phyloP scores from a whole-genome alignment of 2,329 filamentous ascomycete species.

The Stylonectria norvegica region DNA sequence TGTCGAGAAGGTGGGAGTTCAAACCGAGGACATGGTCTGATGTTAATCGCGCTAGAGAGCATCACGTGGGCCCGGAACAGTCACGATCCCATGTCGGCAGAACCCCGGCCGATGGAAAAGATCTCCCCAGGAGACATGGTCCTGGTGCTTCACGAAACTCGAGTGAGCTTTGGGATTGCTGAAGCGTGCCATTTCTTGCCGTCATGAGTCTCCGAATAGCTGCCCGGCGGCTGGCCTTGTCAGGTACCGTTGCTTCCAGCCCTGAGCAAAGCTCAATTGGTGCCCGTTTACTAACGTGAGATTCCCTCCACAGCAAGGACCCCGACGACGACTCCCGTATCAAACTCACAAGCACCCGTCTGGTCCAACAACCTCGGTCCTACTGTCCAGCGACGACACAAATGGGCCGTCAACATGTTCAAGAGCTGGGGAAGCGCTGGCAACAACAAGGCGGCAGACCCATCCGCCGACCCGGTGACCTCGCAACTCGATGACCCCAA shows the following conservation, averaged over 20 bases:
- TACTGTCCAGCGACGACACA: conserved; percentile 36
- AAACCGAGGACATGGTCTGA: conserved; percentile 30
- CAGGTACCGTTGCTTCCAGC: conserved; percentile 47
- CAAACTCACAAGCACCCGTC: conserved; percentile 15
- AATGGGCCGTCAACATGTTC: conserved; percentile 42
- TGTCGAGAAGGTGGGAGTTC: conserved; percentile 26
- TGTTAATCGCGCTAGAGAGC: conserved; percentile 34
- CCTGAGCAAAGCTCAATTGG: conserved; percentile 16
- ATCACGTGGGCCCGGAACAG: conserved; percentile 19
- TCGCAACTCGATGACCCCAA: conserved; percentile 42
- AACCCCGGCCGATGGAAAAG: conserved; percentile 28
- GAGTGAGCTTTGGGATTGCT: conserved; percentile 20
- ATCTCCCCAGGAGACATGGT: conserved; percentile 17
- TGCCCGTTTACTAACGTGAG: conserved; percentile 8
- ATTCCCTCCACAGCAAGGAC: conserved; percentile 18
- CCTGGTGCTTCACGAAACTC: conserved; percentile 12
- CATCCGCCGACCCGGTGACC: conserved; percentile 22
- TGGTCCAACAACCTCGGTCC: conserved; percentile 14
- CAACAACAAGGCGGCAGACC: conserved; percentile 31
- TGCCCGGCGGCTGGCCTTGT: conserved; percentile 56
- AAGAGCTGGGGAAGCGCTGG: conserved; percentile 33
- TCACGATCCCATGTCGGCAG: conserved; percentile 14
- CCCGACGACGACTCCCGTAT: conserved; percentile 17
- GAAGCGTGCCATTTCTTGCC: conserved; percentile 17
- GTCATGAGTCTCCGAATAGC: conserved; percentile 65